Conservation (phyloP, 2,329 filamentous ascomycete genomes). For the Calonectria pseudoturangicola region DNA sequence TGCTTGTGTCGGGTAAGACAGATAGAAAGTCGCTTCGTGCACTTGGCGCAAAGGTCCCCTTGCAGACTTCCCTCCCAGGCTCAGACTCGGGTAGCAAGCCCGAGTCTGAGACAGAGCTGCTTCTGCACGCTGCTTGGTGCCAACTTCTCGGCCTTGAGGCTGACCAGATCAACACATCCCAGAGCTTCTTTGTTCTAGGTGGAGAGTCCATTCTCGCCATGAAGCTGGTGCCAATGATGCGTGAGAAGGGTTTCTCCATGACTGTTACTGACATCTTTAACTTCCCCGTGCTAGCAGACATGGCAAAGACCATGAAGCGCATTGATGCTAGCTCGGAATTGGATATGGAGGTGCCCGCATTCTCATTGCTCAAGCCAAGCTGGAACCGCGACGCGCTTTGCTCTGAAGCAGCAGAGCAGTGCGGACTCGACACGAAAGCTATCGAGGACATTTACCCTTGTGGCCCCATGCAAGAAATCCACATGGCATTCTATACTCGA, state of each 20-base stretch:
- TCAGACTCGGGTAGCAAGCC: slow-evolving; percentile 41
- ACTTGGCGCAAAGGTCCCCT: slow-evolving; percentile 46
- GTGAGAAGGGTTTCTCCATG: slow-evolving; percentile 61
- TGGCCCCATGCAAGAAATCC: slow-evolving; percentile 71
- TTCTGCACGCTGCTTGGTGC: slow-evolving; percentile 61
- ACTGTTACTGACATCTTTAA: slow-evolving; percentile 68
- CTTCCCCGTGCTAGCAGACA: slow-evolving; percentile 64
- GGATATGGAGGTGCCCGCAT: slow-evolving; percentile 57
- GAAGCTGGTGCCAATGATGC: slow-evolving; percentile 66
- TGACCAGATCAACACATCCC: slow-evolving; percentile 58
- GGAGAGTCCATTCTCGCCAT: slow-evolving; percentile 71
- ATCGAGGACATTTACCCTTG: slow-evolving; percentile 73
- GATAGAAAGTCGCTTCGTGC: slow-evolving; percentile 51
- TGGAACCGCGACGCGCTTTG: slow-evolving; percentile 57
- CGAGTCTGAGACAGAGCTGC: slow-evolving; percentile 45
- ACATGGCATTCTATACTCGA: slow-evolving; percentile 70
- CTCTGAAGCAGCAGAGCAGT: slow-evolving; percentile 59
- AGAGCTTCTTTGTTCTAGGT: slow-evolving; percentile 68
- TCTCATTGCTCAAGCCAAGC: slow-evolving; percentile 60
- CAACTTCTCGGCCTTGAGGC: slow-evolving; percentile 59
- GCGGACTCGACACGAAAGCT: slow-evolving; percentile 48
- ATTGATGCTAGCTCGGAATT: slow-evolving; percentile 44
- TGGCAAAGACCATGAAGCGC: slow-evolving; percentile 61
- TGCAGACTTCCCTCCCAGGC: slow-evolving; percentile 42
- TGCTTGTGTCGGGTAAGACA: slow-evolving; percentile 52